Evolutionary conservation across 495 filamentous ascomycete genomes (phyloP), one percentile per base, ranked within the genome.

Genomic region (Penicillium silybi): DNA sequence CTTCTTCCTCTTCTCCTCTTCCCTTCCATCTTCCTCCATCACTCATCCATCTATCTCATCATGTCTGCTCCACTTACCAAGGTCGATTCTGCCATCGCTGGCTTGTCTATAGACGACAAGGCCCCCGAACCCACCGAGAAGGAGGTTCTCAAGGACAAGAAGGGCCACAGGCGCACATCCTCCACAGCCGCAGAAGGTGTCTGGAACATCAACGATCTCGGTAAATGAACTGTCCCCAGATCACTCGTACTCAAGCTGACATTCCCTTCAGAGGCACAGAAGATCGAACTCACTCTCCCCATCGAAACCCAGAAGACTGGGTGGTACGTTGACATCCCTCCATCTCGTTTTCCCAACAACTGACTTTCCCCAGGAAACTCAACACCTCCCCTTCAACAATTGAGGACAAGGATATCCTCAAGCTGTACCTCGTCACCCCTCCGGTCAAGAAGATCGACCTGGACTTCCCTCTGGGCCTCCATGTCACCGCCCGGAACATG

Each of bases 381-480:
- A 96, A 96, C 76, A 91, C 84, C 22, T 90, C 90, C 15, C 82
- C 91, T 22, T 68, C 75, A 19, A 78, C 79, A 11, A 63, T 96
- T 46, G 86, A 95, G 32, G 90, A 96, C 41, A 89, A 86, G 65
- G 87, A 90, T 1, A 77, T 79, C 39, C 83, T 96, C 47, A 89
- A 88, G 71, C 86, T 93, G 69, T 70, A 81, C 43, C 86, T 96
- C 58, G 80, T 86, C 65, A 83, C 70, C 18, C 91, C 91, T 34
- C 84, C 85, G 8, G 85, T 96, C 71, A 95, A 92, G 80, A 92
- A 91, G 75, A 88, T 96, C 71, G 89, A 95, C 75, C 78, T 96
- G 10, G 82, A 89, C 67, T 95, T 92, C 79, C 85, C 87, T 5
- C 76, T 92, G 34, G 91, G 91, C n/a, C 75, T 90, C 7, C 85